phyloP scores from a whole-genome alignment of 192 early-diverging fungal genomes.

The Thamnidium elegans region DNA sequence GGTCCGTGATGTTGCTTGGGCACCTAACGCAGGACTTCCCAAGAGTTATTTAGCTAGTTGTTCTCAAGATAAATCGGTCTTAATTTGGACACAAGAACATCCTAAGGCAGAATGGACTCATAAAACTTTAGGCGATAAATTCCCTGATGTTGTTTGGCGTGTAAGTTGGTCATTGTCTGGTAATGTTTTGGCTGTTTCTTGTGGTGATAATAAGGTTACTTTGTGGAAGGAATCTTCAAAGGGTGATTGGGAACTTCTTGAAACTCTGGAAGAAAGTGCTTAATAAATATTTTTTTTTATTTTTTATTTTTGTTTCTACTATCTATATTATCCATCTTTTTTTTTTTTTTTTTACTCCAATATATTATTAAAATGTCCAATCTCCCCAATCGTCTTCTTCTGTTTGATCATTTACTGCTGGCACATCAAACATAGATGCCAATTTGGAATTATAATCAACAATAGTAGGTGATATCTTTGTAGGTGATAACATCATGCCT shows the following conservation, averaged over 20 bases:
- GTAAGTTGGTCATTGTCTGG: slow-evolving; percentile 96
- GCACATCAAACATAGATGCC: no score
- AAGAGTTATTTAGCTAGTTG: slow-evolving; percentile 89
- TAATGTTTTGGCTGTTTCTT: slow-evolving; percentile 93
- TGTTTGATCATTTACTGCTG: no score
- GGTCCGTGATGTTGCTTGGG: slow-evolving; percentile 97
- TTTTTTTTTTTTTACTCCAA: no score
- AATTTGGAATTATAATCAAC: no score
- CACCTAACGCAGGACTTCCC: slow-evolving; percentile 91
- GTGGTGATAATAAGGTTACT: slow-evolving; percentile 95
- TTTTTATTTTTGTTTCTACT: no score
- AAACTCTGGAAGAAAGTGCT: slow-evolving; percentile 61
- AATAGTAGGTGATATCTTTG: no score
- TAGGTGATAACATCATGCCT: no score
- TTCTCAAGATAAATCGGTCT: slow-evolving; percentile 95
- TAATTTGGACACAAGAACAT: slow-evolving; percentile 92
- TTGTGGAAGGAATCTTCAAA: slow-evolving; percentile 95
- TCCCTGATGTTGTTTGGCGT: slow-evolving; percentile 97
- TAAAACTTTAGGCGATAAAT: slow-evolving; percentile 70
- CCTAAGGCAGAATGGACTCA: slow-evolving; percentile 69
- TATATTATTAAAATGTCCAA: no score
- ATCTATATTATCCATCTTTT: no score
- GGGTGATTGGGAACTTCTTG: slow-evolving; percentile 88
- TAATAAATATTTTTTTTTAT: slow-evolving; percentile 5
- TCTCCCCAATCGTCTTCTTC: no score